These are phyloP conservation scores for Collybia nuda DNA, from an alignment of 768 basidiomycete genomes.

Conservation along the genomic window DNA sequence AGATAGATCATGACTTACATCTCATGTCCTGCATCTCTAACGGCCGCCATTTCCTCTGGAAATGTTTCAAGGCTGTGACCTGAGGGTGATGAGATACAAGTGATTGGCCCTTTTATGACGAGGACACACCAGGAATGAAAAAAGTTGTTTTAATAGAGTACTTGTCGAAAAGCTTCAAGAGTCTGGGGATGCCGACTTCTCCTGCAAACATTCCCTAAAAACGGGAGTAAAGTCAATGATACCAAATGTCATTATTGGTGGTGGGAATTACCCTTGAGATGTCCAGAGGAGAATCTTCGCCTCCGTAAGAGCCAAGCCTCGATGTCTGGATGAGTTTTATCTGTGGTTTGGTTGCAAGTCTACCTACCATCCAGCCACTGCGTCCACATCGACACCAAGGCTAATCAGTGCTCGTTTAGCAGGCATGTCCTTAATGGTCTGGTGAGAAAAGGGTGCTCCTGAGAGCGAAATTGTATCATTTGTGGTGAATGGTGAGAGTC, in stretches of 20 bases:
- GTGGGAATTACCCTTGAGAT: slow-evolving; percentile 54
- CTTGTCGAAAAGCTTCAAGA: slow-evolving; percentile 72
- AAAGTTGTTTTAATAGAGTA: slow-evolving; percentile 68
- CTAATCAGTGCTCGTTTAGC: slow-evolving; percentile 54
- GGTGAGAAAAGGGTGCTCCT: not conserved
- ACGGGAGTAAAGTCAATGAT: not conserved
- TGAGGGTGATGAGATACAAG: slow-evolving; percentile 15
- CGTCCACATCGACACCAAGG: slow-evolving; percentile 76
- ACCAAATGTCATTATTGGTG: not conserved
- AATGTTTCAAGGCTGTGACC: slow-evolving; percentile 78
- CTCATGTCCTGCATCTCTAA: slow-evolving; percentile 74
- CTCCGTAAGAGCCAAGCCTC: slow-evolving; percentile 75
- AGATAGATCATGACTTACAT: slow-evolving; percentile 34
- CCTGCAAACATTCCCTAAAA: slow-evolving; percentile 68
- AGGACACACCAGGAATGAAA: slow-evolving; percentile 67
- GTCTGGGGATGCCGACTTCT: slow-evolving; percentile 67
- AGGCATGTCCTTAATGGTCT: slow-evolving; percentile 35
- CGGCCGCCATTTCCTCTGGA: slow-evolving; percentile 65
- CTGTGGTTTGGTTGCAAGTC: too few relatives aligned
- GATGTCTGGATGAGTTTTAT: not conserved
- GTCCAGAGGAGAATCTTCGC: slow-evolving; percentile 69
- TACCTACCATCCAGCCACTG: slow-evolving; percentile 68
- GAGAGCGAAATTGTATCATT: too few relatives aligned
- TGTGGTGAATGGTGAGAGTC: too few relatives aligned
- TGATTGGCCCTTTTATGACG: not conserved